Evolutionary conservation across 371 early-diverging fungal species (phyloP).

Genomic region (Mortierella sp.): DNA sequence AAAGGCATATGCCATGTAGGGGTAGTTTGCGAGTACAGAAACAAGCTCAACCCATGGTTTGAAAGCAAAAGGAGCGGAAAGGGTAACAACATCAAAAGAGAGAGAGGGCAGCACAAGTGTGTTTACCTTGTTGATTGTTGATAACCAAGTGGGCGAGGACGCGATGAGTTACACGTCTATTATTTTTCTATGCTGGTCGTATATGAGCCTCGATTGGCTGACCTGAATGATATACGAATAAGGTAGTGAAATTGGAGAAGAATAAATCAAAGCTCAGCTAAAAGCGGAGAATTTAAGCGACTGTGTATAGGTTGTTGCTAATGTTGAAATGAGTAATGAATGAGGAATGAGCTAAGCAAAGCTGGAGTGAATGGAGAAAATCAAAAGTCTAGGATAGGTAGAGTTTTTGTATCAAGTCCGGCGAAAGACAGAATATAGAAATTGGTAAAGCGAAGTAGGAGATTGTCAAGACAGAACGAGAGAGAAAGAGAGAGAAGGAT

Average conservation of each 20-base stretch:
- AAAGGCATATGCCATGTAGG: background rate
- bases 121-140: background rate
- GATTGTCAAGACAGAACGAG: conserved; percentile 3
- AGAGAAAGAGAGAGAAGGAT: no score
- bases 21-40: background rate
- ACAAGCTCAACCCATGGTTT: background rate
- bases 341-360: background rate
- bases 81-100: no score
- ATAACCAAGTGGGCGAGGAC: background rate
- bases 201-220: background rate
- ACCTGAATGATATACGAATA: no score
- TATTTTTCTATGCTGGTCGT: background rate
- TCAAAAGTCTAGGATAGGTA: background rate
- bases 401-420: background rate
- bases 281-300: no score
- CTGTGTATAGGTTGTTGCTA: no score
- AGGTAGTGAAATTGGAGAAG: background rate
- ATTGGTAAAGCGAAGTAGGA: background rate
- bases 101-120: background rate
- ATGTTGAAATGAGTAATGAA: background rate
- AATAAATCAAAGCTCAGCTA: background rate
- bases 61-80: no score
- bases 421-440: background rate
- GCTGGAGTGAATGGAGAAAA: background rate
- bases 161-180: background rate